Conservation (phyloP, 1,284 basidiomycete genomes). For the Pyrrhoderma noxium region DNA sequence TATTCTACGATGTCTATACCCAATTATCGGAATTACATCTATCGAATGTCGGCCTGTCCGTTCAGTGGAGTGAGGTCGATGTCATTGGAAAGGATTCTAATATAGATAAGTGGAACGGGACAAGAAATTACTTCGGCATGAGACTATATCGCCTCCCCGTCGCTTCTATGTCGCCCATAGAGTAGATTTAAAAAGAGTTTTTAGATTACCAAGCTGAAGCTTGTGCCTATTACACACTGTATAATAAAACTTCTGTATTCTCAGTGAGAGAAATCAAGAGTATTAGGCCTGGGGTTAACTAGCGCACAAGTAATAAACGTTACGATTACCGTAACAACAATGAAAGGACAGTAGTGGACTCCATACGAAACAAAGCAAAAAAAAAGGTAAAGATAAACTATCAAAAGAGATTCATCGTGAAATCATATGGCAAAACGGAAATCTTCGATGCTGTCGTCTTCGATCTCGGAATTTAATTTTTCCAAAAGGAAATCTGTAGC, state of each 20-base stretch:
- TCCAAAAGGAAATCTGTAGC: not conserved
- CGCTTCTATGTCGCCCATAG: conserved; percentile 1
- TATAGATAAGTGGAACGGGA: conserved; percentile 57
- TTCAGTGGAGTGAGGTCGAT: conserved; percentile 71
- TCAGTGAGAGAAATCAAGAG: no score
- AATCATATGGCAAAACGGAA: conserved; percentile 13
- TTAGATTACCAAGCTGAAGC: no score
- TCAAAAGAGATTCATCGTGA: no score
- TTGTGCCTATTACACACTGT: no score
- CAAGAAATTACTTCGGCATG: conserved; percentile 64
- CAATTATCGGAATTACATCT: conserved; percentile 84
- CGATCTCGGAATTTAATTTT: not conserved
- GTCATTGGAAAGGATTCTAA: conserved; percentile 39
- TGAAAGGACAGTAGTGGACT: no score
- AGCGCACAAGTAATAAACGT: no score
- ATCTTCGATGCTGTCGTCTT: not conserved
- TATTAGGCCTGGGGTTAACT: no score
- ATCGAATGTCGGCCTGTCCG: conserved; percentile 67
- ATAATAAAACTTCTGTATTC: no score
- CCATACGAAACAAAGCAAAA: no score
- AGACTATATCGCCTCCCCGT: conserved; percentile 62
- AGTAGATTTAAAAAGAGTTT: no score
- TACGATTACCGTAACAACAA: no score
- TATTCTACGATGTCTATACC: conserved; percentile 91
- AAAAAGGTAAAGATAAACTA: no score